Conservation (phyloP, 441 rosid species). For the Jatropha multifida region DNA sequence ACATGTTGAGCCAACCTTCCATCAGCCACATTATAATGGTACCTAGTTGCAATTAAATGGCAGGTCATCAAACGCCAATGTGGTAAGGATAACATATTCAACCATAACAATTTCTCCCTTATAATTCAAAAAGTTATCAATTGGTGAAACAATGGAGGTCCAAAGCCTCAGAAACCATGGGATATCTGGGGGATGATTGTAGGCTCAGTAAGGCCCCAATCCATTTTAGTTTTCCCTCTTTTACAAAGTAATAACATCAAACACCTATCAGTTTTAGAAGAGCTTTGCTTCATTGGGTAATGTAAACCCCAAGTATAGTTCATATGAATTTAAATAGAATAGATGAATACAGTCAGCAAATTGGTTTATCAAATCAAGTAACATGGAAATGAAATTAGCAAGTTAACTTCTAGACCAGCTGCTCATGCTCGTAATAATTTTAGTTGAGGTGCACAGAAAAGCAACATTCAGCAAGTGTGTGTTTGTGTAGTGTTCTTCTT, state of each 20-base stretch:
- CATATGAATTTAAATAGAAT: not conserved
- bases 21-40: conserved; percentile 97
- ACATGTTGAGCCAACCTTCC: conserved; percentile 91
- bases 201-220: not conserved
- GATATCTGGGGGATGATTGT: not conserved
- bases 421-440: too few relatives aligned
- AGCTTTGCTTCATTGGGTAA: not conserved
- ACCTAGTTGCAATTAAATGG: conserved; percentile 48
- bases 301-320: not conserved
- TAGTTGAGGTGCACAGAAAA: too few relatives aligned
- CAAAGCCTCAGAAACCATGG: not conserved
- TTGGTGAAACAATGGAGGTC: not conserved
- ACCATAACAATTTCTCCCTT: not conserved
- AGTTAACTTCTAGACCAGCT: too few relatives aligned
- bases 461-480: too few relatives aligned
- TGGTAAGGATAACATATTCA: not conserved
- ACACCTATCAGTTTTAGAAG: not conserved
- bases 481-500: too few relatives aligned
- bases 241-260: not conserved
- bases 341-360: not conserved
- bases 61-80: conserved; percentile 18
- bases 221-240: too few relatives aligned
- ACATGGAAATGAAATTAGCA: not conserved
- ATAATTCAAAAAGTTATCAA: not conserved
- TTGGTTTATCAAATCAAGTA: not conserved